Conservation (phyloP, 306 rosid genomes). For the Coriaria nepalensis region DNA sequence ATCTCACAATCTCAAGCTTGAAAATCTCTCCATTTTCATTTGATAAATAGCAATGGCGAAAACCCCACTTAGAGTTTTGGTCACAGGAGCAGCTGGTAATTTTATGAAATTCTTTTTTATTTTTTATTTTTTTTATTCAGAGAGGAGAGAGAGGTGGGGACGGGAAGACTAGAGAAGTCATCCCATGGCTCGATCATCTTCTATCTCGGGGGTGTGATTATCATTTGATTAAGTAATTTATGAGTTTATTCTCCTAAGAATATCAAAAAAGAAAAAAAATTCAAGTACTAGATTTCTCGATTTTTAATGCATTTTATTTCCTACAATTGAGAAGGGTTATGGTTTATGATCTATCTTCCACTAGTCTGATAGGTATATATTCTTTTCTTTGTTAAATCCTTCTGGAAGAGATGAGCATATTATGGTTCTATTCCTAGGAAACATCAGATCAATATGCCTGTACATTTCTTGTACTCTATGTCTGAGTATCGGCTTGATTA, state of each 20-base stretch:
- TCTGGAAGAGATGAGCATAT: not conserved
- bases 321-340: too few species aligned
- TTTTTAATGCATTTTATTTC: too few species aligned
- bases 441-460: slow-evolving; percentile 9
- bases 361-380: not conserved
- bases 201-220: not conserved
- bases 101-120: not conserved
- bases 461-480: slow-evolving; percentile 30
- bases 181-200: not conserved
- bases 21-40: too few species aligned
- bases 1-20: not conserved
- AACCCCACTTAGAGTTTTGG: slow-evolving; percentile 28
- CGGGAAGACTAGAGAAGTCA: too few species aligned
- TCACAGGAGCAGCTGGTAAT: slow-evolving; percentile 51
- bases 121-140: too few species aligned
- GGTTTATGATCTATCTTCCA: too few species aligned
- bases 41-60: slow-evolving; percentile 25
- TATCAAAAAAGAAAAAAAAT: too few species aligned
- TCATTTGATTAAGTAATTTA: too few species aligned
- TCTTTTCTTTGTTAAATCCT: not conserved
- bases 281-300: too few species aligned
- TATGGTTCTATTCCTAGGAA: slow-evolving; percentile 26
- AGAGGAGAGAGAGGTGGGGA: too few species aligned
- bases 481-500: slow-evolving; percentile 28
- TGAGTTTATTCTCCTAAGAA: too few species aligned